These are phyloP conservation scores for Kazachstania sp. DNA, from an alignment of 1,139 yeast species.

Conservation along the genomic window DNA sequence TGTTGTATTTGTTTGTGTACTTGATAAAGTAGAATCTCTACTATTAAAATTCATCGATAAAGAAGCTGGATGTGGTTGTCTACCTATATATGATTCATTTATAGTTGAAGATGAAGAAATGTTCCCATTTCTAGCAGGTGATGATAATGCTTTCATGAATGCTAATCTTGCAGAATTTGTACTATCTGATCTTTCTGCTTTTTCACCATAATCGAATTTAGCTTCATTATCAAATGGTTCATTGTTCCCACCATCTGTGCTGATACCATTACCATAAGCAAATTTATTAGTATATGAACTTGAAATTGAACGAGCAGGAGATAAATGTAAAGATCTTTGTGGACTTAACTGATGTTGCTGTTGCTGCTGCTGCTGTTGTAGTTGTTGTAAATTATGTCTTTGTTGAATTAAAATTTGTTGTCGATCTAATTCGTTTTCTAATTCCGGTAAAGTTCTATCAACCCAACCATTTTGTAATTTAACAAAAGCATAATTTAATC, in stretches of 20 bases:
- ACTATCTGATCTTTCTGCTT: constrained; percentile 8
- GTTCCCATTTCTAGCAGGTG: constrained; percentile 10
- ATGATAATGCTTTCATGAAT: constrained; percentile 32
- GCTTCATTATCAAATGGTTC: background rate
- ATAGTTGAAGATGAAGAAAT: constrained; percentile 6
- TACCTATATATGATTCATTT: background rate
- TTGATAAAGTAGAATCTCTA: background rate
- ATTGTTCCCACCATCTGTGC: constrained; percentile 7
- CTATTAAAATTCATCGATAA: background rate
- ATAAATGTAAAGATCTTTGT: background rate
- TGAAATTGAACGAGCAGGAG: constrained; percentile 2
- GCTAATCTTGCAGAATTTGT: constrained; percentile 33
- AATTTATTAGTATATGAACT: constrained; percentile 17
- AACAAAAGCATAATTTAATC: constrained; percentile 40
- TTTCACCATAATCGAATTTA: too few species aligned
- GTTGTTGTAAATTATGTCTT: background rate
- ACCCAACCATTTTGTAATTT: constrained; percentile 39
- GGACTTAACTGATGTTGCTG: constrained; percentile 1
- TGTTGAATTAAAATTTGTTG: constrained; percentile 9
- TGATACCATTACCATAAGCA: constrained; percentile 9
- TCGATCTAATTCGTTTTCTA: constrained; percentile 27
- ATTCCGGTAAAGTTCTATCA: constrained; percentile 33
- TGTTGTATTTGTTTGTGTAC: background rate
- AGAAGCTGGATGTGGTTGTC: constrained; percentile 12
- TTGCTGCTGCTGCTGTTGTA: background rate